Evolutionary conservation across 1,284 basidiomycete species (phyloP).

Genomic region (Cutaneotrichosporon sp.): DNA sequence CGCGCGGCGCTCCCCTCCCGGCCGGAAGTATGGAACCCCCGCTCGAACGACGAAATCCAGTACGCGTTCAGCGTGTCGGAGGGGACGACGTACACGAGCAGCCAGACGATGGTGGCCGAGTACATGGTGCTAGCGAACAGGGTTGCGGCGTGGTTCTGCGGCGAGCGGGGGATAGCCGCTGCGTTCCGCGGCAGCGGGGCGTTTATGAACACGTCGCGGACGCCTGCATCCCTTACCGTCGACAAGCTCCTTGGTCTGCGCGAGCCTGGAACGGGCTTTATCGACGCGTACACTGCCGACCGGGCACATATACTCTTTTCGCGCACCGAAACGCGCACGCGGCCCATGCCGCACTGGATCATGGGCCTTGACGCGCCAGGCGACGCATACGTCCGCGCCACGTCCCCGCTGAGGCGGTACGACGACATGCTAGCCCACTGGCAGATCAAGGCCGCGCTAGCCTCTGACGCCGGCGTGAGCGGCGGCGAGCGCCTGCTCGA

Average conservation of each 20-base stretch:
- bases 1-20: constrained; percentile 11
- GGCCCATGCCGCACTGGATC: constrained; percentile 55
- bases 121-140: constrained; percentile 78
- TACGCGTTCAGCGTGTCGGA: constrained; percentile 1
- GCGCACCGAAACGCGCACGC: neutral
- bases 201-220: constrained; percentile 30
- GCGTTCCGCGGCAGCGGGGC: constrained; percentile 58
- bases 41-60: neutral
- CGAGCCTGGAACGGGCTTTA: neutral
- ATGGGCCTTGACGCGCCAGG: constrained; percentile 60
- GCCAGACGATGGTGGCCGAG: constrained; percentile 61
- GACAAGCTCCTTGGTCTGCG: constrained; percentile 11
- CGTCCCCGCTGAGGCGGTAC: constrained; percentile 83
- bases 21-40: constrained; percentile 24
- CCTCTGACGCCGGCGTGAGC: constrained; percentile 17
- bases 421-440: constrained; percentile 82
- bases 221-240: neutral
- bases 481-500: constrained; percentile 13
- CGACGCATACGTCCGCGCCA: constrained; percentile 71
- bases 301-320: neutral
- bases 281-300: neutral
- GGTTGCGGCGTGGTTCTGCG: constrained; percentile 66
- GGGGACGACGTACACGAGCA: neutral
- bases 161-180: constrained; percentile 60
- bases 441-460: constrained; percentile 80